A percentile compares a stretch with the other conserved stretches of the same genome.
phyloP scores from a whole-genome alignment of 2,329 filamentous ascomycete species.

The Trichoderma sp. region DNA sequence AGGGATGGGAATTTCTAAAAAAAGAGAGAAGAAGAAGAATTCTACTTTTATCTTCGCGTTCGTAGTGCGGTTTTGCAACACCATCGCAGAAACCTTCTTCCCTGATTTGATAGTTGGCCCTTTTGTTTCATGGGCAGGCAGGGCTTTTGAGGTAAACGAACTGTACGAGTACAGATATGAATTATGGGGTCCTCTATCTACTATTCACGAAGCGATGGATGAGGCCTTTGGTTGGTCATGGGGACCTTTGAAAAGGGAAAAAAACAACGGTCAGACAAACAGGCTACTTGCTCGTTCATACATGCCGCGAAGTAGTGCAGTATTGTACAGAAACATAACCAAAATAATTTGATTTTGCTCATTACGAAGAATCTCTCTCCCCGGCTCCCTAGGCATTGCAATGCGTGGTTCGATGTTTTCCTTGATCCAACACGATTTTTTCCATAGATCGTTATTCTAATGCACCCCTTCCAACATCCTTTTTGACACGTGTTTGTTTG shows the following conservation, averaged over 20 bases:
- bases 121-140: background rate
- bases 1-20: background rate
- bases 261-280: background rate
- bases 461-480: background rate
- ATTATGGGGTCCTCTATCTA: background rate
- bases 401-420: background rate
- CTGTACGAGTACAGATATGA: constrained; percentile 15
- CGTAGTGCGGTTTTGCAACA: background rate
- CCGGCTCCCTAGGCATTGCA: background rate
- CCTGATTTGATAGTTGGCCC: background rate
- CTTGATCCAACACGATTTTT: background rate
- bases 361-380: background rate
- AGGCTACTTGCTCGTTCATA: constrained; percentile 11
- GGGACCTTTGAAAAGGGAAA: background rate
- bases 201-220: background rate
- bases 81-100: background rate
- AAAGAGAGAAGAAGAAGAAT: background rate
- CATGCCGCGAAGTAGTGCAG: constrained; percentile 15
- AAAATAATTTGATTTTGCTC: constrained; percentile 18
- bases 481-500: constrained; percentile 47
- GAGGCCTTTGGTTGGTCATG: background rate
- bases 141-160: background rate
- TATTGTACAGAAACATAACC: constrained; percentile 18
- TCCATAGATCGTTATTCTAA: background rate
- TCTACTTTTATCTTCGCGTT: background rate